A percentile compares a stretch with the other conserved stretches of the same genome.
Evolutionary conservation across 352 stramenopile species (phyloP).

Genomic region (Globisporangium abappressorium): DNA sequence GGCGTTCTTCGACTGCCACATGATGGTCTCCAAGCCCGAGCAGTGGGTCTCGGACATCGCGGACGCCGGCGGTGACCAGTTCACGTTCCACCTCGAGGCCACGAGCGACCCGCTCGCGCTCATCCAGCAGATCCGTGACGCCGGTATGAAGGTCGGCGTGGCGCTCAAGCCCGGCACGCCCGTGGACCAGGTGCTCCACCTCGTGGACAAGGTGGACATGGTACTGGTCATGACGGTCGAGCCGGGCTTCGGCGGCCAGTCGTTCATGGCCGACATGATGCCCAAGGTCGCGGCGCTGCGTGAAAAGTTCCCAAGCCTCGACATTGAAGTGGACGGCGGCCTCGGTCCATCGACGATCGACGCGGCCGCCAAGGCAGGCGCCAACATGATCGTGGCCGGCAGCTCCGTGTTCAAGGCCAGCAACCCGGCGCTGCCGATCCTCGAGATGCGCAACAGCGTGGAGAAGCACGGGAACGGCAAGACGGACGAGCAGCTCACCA

Average conservation of each 20-base stretch:
- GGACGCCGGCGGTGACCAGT: constrained; percentile 92
- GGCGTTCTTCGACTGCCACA: constrained; percentile 96
- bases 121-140: constrained; percentile 82
- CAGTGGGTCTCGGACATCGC: constrained; percentile 96
- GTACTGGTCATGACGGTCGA: constrained; percentile 99
- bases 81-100: constrained; percentile 96
- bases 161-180: constrained; percentile 94
- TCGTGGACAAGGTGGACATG: constrained; percentile 91
- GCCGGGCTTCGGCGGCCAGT: constrained; percentile 96
- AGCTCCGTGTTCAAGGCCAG: constrained; percentile 91
- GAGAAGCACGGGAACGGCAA: constrained; percentile 79
- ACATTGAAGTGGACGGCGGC: constrained; percentile 98
- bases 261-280: constrained; percentile 97
- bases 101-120: constrained; percentile 65
- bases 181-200: constrained; percentile 83
- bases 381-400: constrained; percentile 97
- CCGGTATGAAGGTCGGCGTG: constrained; percentile 94
- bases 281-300: constrained; percentile 90
- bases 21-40: constrained; percentile 96
- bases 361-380: constrained; percentile 89
- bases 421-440: constrained; percentile 69
- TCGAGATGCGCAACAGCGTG: constrained; percentile 81
- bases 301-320: constrained; percentile 88
- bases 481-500: constrained; percentile 54
- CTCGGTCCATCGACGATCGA: constrained; percentile 93